These are phyloP conservation scores for Malassezia nana DNA, from an alignment of 1,284 basidiomycete species.

Conservation along the genomic window DNA sequence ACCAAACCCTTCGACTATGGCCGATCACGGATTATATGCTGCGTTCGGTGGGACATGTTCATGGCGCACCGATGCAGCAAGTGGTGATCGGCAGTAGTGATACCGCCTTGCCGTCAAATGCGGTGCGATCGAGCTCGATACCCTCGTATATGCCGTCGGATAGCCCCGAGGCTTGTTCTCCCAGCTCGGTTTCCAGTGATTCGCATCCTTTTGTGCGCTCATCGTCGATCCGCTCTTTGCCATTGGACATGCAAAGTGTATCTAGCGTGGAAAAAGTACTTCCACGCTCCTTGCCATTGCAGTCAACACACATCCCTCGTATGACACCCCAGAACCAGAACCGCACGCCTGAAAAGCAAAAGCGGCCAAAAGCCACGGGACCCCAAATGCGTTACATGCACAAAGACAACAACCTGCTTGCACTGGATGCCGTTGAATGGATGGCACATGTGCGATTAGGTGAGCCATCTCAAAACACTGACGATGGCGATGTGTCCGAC, in stretches of 20 bases:
- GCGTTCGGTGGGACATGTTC: background rate
- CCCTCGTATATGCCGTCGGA: background rate
- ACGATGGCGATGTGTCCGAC: background rate
- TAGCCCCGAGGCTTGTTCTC: background rate
- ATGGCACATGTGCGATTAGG: constrained; percentile 4
- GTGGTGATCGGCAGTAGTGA: background rate
- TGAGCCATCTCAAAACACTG: background rate
- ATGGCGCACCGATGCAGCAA: constrained; percentile 6
- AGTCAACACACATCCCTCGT: background rate
- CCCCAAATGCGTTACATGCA: constrained; percentile 16
- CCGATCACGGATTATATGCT: constrained; percentile 50
- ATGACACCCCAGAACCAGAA: background rate
- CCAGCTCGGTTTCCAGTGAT: background rate
- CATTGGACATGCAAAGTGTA: background rate
- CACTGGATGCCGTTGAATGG: background rate
- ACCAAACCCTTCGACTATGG: constrained; percentile 83
- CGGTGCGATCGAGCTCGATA: background rate
- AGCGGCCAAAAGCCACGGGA: background rate
- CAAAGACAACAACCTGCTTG: background rate
- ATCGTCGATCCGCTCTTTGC: background rate
- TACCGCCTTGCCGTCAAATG: background rate
- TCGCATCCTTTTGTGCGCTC: background rate
- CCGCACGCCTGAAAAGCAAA: background rate
- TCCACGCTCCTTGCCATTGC: background rate
- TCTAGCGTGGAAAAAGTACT: background rate